Percentiles rank a stretch among this genome's conserved stretches.
Conservation (phyloP, 2,329 filamentous ascomycete species). For the Aspergillus versicolor region DNA sequence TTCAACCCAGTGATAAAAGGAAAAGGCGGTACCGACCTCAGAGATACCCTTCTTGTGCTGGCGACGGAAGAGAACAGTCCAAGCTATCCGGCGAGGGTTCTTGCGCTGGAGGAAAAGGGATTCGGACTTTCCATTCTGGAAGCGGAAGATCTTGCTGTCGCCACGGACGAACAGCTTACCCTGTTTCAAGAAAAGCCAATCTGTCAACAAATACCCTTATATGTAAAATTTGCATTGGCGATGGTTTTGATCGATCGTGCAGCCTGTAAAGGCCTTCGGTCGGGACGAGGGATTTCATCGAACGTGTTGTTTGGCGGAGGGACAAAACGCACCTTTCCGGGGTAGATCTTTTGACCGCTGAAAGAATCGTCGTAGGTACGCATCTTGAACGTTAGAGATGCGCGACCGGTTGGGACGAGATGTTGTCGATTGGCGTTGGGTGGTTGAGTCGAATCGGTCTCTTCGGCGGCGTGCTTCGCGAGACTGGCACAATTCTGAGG, state of each 20-base stretch:
- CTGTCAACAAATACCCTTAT: conserved; percentile 24
- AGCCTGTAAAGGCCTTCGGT: background rate
- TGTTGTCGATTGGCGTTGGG: conserved; percentile 45
- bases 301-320: conserved; percentile 13
- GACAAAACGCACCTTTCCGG: conserved; percentile 66
- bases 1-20: conserved; percentile 15
- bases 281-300: conserved; percentile 5
- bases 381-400: conserved; percentile 60
- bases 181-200: conserved; percentile 53
- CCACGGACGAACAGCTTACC: conserved; percentile 99
- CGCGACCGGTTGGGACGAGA: conserved; percentile 40
- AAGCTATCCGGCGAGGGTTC: conserved; percentile 99
- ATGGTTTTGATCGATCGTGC: background rate
- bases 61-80: conserved; percentile 97
- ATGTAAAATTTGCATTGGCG: conserved; percentile 2
- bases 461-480: conserved; percentile 33
- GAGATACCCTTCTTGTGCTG: conserved; percentile 99
- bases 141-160: conserved; percentile 99
- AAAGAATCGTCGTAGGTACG: conserved; percentile 77
- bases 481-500: conserved; percentile 39
- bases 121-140: conserved; percentile 99
- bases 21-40: conserved; percentile 71
- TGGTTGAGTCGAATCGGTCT: conserved; percentile 44
- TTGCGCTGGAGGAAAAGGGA: conserved; percentile 99
- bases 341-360: conserved; percentile 77